A percentile compares a stretch with the other conserved stretches of the same genome.
phyloP scores from a whole-genome alignment of 345 rosid genomes.

The Salix exigua region DNA sequence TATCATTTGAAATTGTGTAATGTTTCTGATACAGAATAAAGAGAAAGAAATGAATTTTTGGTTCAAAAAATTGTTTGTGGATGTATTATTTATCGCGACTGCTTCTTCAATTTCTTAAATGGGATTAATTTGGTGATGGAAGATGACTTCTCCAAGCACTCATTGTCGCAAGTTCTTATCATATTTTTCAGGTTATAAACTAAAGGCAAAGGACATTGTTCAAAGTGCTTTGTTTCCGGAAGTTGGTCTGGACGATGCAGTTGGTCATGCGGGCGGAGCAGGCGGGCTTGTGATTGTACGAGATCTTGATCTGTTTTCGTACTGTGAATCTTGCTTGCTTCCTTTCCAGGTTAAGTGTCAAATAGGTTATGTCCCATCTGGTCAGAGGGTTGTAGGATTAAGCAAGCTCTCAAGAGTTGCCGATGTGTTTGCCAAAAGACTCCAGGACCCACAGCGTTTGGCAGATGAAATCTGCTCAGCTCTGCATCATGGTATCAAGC shows the following conservation, averaged over 20 bases:
- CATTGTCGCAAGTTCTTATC: constrained; percentile 2
- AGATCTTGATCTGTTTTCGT: constrained; percentile 83
- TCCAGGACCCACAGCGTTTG: constrained; percentile 79
- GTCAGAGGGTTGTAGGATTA: constrained; percentile 72
- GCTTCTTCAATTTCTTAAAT: constrained; percentile 1
- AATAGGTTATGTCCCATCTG: constrained; percentile 81
- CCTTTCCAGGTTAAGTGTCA: constrained; percentile 88
- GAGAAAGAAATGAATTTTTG: neutral
- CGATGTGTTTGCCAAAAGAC: constrained; percentile 80
- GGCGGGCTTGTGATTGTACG: constrained; percentile 89
- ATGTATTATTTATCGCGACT: neutral
- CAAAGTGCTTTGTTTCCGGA: constrained; percentile 92
- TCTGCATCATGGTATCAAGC: constrained; percentile 69
- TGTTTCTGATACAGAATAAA: neutral
- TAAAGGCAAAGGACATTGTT: constrained; percentile 64
- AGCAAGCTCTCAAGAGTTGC: constrained; percentile 92
- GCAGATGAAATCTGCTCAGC: constrained; percentile 75
- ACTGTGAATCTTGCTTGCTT: constrained; percentile 86
- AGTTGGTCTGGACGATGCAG: constrained; percentile 60
- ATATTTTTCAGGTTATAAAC: constrained; percentile 60
- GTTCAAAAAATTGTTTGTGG: neutral
- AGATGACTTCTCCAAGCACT: neutral
- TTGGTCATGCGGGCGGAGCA: constrained; percentile 83
- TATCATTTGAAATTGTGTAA: neutral
- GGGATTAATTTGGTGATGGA: neutral